A percentile compares a stretch with the other conserved stretches of the same genome.
These are phyloP conservation scores for Ceriops zippeliana DNA, from an alignment of 345 rosid genomes.

Conservation along the genomic window DNA sequence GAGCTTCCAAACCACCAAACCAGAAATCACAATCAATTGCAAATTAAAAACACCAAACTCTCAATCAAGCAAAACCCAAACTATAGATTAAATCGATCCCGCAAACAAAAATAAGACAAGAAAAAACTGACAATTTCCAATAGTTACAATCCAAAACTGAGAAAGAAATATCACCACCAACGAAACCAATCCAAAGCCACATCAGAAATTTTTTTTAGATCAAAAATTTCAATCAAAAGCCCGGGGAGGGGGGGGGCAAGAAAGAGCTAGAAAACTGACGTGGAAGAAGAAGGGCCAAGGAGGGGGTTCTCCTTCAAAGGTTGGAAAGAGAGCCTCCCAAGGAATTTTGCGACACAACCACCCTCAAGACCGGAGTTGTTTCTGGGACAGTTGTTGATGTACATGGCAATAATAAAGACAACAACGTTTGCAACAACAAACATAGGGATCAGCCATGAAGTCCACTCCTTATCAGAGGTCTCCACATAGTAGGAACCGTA, in stretches of 20 bases:
- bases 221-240: slow-evolving; percentile 1
- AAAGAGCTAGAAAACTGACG: slow-evolving; percentile 44
- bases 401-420: slow-evolving; percentile 69
- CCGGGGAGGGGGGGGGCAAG: neutral
- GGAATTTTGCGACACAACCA: slow-evolving; percentile 65
- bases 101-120: neutral
- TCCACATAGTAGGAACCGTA: slow-evolving; percentile 35
- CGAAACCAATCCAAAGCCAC: slow-evolving; percentile 9
- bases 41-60: too few species aligned
- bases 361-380: slow-evolving; percentile 36
- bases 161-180: neutral
- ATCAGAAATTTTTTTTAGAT: neutral
- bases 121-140: neutral
- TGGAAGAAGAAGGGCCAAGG: slow-evolving; percentile 81
- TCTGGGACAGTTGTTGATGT: slow-evolving; percentile 81
- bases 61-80: neutral
- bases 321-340: slow-evolving; percentile 78
- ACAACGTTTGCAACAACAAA: slow-evolving; percentile 71
- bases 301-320: slow-evolving; percentile 89
- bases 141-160: neutral
- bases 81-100: neutral
- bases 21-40: too few species aligned
- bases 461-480: slow-evolving; percentile 58
- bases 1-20: too few species aligned
- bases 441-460: slow-evolving; percentile 83